Evolutionary conservation across 192 early-diverging fungal genomes (phyloP).

Genomic region (Pilaira anomala): DNA sequence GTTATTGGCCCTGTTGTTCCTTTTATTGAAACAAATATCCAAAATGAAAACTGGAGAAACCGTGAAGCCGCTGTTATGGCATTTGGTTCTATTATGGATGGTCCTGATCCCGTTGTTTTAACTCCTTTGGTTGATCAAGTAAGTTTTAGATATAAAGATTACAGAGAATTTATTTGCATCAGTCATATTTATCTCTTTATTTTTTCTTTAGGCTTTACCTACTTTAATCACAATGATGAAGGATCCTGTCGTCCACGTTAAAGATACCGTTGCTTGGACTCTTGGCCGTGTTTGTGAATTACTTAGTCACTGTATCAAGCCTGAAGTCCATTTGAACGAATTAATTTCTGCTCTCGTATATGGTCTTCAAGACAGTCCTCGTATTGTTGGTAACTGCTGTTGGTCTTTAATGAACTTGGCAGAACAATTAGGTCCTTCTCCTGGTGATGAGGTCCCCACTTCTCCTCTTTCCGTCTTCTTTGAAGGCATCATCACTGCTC

Average conservation of each 20-base stretch:
- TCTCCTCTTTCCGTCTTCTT: constrained; percentile 82
- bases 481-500: constrained; percentile 72
- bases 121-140: constrained; percentile 67
- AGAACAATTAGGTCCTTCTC: constrained; percentile 69
- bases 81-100: constrained; percentile 97
- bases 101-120: constrained; percentile 66
- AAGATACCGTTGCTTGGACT: constrained; percentile 99
- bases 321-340: constrained; percentile 65
- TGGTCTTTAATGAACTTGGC: constrained; percentile 94
- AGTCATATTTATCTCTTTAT: constrained; percentile 1
- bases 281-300: constrained; percentile 91
- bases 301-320: constrained; percentile 70
- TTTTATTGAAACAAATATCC: constrained; percentile 87
- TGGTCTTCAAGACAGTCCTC: constrained; percentile 82
- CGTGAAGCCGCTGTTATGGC: constrained; percentile 98
- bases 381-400: constrained; percentile 94
- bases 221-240: constrained; percentile 85
- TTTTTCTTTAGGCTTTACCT: constrained; percentile 63
- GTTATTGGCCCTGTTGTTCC: constrained; percentile 85
- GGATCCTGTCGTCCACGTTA: constrained; percentile 85
- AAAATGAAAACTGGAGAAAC: constrained; percentile 84
- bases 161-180: neutral
- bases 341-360: constrained; percentile 73
- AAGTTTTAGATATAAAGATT: neutral
- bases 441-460: constrained; percentile 55